Conservation (phyloP, 2,329 filamentous ascomycete genomes). For the Fusarium sterilihyphosum region DNA sequence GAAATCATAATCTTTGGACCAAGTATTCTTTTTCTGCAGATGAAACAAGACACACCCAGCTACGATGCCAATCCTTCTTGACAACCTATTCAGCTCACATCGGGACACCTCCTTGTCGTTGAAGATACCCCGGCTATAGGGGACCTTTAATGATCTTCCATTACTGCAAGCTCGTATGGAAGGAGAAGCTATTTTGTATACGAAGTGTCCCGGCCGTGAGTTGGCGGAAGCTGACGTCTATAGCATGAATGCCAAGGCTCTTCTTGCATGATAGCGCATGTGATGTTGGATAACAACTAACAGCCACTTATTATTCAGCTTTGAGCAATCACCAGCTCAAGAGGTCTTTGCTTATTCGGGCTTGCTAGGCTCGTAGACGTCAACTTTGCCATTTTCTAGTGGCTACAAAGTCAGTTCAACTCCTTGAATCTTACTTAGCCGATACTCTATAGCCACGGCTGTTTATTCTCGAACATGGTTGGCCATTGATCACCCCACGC, state of each 20-base stretch:
- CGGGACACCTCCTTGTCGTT: neutral
- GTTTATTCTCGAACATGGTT: neutral
- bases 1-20: neutral
- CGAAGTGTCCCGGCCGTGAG: neutral
- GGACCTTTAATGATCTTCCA: neutral
- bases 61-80: neutral
- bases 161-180: neutral
- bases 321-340: neutral
- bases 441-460: conserved; percentile 20
- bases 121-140: neutral
- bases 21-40: neutral
- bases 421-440: neutral
- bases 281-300: neutral
- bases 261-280: neutral
- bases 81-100: neutral
- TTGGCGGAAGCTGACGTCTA: neutral
- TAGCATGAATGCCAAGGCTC: neutral
- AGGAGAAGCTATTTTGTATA: neutral
- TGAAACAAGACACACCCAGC: neutral
- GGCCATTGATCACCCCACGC: neutral
- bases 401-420: neutral
- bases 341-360: neutral
- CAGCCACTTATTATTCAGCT: neutral
- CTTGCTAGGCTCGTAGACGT: no score
- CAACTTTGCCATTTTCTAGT: neutral